These are phyloP conservation scores for Obba rivulosa DNA, from an alignment of 768 basidiomycete species.

Conservation along the genomic window DNA sequence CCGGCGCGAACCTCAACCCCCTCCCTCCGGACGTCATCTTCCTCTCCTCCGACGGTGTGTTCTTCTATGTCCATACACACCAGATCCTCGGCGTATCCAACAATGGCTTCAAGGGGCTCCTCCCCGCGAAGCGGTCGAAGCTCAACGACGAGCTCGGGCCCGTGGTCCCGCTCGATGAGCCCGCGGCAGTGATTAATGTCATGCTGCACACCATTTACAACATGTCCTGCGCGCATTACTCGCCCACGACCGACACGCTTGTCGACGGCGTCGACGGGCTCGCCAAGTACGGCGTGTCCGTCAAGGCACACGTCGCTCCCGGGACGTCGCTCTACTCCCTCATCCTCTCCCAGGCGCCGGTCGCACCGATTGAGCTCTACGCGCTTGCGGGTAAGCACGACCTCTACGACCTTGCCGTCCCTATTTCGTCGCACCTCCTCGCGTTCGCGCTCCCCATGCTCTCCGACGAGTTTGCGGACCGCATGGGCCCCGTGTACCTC, in stretches of 20 bases:
- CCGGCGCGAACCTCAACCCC: slow-evolving; percentile 51
- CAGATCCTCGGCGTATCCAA: slow-evolving; percentile 53
- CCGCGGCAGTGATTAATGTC: slow-evolving; percentile 62
- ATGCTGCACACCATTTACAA: slow-evolving; percentile 70
- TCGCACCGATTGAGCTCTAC: slow-evolving; percentile 68
- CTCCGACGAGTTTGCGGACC: slow-evolving; percentile 63
- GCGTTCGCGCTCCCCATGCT: slow-evolving; percentile 63
- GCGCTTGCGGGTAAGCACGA: slow-evolving; percentile 62
- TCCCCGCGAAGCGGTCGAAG: slow-evolving; percentile 37
- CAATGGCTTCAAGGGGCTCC: slow-evolving; percentile 57
- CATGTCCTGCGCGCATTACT: slow-evolving; percentile 69
- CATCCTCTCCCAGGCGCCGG: slow-evolving; percentile 62
- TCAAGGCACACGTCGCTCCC: slow-evolving; percentile 42
- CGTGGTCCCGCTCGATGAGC: slow-evolving; percentile 55
- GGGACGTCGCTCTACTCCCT: slow-evolving; percentile 51
- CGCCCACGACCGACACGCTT: slow-evolving; percentile 59
- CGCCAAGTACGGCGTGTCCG: slow-evolving; percentile 53
- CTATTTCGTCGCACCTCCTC: slow-evolving; percentile 70
- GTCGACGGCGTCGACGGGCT: slow-evolving; percentile 51
- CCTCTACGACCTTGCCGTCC: slow-evolving; percentile 68
- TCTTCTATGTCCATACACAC: slow-evolving; percentile 75
- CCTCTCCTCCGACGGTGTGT: slow-evolving; percentile 70
- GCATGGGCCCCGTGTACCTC: slow-evolving; percentile 72
- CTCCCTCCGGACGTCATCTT: slow-evolving; percentile 60
- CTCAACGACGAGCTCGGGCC: slow-evolving; percentile 35